These are phyloP conservation scores for Dictyostelium purpureum DNA, from an alignment of 78 protist genomes.

Conservation along the genomic window DNA sequence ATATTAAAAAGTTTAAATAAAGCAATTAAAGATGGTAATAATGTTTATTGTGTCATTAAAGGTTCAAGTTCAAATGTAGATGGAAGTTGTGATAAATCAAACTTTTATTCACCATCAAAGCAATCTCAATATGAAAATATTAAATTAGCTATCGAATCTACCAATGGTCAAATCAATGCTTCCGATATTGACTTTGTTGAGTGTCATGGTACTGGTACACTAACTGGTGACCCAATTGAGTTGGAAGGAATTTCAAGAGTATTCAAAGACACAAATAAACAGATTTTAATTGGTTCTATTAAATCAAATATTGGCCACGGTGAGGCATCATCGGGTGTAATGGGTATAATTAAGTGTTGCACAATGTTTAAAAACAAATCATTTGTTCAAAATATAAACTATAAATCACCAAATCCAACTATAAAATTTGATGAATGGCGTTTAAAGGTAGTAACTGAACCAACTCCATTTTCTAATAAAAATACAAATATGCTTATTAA, in stretches of 20 bases:
- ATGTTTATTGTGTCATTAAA: conserved; percentile 14
- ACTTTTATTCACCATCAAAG: not conserved
- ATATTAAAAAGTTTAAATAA: not conserved
- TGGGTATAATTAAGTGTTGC: conserved; percentile 64
- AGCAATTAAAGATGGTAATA: conserved; percentile 18
- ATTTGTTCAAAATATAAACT: conserved; percentile 15
- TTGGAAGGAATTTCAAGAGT: conserved; percentile 7
- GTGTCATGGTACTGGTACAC: conserved; percentile 83
- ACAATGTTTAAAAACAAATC: conserved; percentile 23
- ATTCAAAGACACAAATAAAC: not conserved
- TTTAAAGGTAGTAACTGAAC: conserved; percentile 9
- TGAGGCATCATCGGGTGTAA: conserved; percentile 56
- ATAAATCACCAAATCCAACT: conserved; percentile 24
- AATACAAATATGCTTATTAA: conserved; percentile 42
- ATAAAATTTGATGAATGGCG: conserved; percentile 20
- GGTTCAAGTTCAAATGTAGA: conserved; percentile 25
- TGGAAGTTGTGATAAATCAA: not conserved
- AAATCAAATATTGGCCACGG: conserved; percentile 86
- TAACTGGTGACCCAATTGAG: conserved; percentile 83
- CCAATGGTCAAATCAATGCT: not conserved
- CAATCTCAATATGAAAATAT: conserved; percentile 19
- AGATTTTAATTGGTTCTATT: conserved; percentile 60
- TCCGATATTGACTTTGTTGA: conserved; percentile 27
- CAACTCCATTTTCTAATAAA: not conserved
- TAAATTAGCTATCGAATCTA: not conserved